phyloP scores from a whole-genome alignment of 2,329 filamentous ascomycete species.

The Polytolypa hystricis region DNA sequence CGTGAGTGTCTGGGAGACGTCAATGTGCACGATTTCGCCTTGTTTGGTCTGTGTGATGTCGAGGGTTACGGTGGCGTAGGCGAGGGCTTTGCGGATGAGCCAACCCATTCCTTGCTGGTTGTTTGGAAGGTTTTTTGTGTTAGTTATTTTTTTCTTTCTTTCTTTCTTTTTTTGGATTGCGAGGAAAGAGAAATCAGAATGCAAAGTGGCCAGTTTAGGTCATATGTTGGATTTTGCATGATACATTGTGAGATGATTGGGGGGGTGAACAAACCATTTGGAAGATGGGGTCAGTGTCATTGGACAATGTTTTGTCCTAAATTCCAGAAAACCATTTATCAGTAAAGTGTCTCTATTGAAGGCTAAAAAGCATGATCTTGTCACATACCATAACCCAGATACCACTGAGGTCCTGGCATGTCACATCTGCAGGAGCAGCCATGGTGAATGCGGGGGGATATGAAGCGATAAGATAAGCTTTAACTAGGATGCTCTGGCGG shows the following conservation, averaged over 20 bases:
- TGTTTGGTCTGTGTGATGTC: conserved; percentile 43
- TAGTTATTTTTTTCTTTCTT: neutral
- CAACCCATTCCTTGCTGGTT: conserved; percentile 57
- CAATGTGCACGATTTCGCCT: conserved; percentile 48
- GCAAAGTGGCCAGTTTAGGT: neutral
- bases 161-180: neutral
- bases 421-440: conserved; percentile 60
- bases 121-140: conserved; percentile 7
- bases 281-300: conserved; percentile 57
- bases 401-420: conserved; percentile 56
- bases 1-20: conserved; percentile 60
- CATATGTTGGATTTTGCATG: no score
- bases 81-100: conserved; percentile 61
- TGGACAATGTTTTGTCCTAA: conserved; percentile 66
- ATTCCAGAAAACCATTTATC: conserved; percentile 1
- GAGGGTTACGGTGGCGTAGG: conserved; percentile 57
- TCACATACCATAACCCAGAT: conserved; percentile 57
- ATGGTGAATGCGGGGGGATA: conserved; percentile 41
- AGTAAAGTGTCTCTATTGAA: neutral
- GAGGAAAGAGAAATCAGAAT: conserved; percentile 3
- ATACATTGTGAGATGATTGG: no score
- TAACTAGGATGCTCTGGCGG: conserved; percentile 16
- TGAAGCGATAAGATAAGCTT: conserved; percentile 8
- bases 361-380: conserved; percentile 3
- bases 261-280: conserved; percentile 36